Evolutionary conservation across 2,329 filamentous ascomycete species (phyloP), one percentile per base, ranked within the genome.

Genomic region (Microdochium bolleyi): DNA sequence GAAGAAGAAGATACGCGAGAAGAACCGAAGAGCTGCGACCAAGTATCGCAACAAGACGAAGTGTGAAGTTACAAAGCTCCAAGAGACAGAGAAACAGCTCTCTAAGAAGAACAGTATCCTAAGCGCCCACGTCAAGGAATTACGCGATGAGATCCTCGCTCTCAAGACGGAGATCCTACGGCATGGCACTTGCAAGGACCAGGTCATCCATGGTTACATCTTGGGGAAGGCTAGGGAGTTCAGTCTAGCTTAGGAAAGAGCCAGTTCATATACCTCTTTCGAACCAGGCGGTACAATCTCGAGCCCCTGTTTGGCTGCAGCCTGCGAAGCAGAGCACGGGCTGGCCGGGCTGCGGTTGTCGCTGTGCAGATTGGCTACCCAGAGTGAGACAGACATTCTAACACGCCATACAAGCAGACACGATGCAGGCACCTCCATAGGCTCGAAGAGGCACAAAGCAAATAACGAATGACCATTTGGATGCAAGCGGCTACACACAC

Each of bases 1-100:
- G 16, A 38, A 19, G 14, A 38, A 38, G 34, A 38, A 5, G 34
- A 14, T 38, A 14, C 61, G 62, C 14, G 62, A 63, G 27, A 58
- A 56, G 19, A 64, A 63, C 30, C 59, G 62, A 2, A 57, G 60
- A 13, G 61, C 62, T 2, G 61, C 62, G 22, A 57, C 60, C 24
- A 64, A 62, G 50, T 64, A 61, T 37, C 61, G 62, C 7, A 58
- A 61, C 32, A 64, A 62, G 48, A 59, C 62, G 3, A 62, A 61
- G 49, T 53, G 53, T 3, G 61, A 56, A 34, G 51, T 55, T 22
- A 38, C 49, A 1, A 54, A 56, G 1, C 54, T 64, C 9, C 59
- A 62, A 38, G 51, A 44, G 25, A 57, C 55, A 9, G 61, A 64
- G 52, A 54, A 52, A 3, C 56, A 60, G 44, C 46, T 64, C 9